Evolutionary conservation across 1,139 yeast species (phyloP).

Genomic region (Diutina sp.): DNA sequence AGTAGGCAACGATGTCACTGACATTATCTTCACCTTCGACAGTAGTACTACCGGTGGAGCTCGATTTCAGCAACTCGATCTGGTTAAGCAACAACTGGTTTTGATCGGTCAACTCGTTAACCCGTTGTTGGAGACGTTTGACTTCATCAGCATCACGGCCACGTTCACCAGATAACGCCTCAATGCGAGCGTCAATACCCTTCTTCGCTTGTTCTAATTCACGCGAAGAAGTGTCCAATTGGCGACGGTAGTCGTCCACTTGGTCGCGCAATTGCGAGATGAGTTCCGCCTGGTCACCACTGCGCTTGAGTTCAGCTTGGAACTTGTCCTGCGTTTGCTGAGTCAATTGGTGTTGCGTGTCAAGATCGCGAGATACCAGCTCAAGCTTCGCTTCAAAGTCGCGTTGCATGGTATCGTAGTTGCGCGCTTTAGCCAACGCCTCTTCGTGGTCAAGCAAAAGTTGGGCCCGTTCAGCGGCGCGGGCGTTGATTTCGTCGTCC

Average conservation of each 20-base stretch:
- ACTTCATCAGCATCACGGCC: not conserved
- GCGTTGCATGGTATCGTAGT: conserved; percentile 40
- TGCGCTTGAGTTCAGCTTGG: not conserved
- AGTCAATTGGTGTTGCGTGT: not conserved
- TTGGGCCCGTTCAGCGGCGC: not conserved
- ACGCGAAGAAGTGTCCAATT: not conserved
- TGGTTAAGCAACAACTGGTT: conserved; percentile 1
- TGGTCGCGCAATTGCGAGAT: not conserved
- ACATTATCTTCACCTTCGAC: conserved; percentile 11
- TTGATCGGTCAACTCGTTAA: not conserved
- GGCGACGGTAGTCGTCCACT: not conserved
- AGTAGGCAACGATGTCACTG: conserved; percentile 45
- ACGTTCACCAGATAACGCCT: not conserved
- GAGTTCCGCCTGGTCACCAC: not conserved
- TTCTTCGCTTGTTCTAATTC: not conserved
- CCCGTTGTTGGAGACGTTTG: not conserved
- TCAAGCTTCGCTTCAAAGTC: conserved; percentile 55
- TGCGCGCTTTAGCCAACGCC: conserved; percentile 13
- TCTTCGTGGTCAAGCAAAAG: conserved; percentile 4
- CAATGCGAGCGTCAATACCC: not conserved
- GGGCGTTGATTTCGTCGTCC: not conserved
- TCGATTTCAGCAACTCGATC: conserved; percentile 3
- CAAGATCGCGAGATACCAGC: not conserved
- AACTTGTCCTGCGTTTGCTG: not conserved
- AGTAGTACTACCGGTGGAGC: not conserved